phyloP scores from a whole-genome alignment of 1,284 basidiomycete species.

The Athelia sp. region DNA sequence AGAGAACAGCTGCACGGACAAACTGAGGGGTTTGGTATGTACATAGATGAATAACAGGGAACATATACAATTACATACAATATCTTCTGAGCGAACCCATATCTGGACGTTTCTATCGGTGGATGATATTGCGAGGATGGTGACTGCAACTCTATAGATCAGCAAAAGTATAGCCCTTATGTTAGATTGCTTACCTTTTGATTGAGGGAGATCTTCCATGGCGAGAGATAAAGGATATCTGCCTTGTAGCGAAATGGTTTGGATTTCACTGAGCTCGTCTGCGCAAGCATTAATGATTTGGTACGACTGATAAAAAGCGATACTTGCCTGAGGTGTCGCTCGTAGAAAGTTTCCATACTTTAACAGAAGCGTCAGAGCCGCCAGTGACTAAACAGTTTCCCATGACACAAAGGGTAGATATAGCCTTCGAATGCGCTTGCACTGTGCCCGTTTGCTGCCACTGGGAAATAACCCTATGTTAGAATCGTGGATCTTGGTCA shows the following conservation, averaged over 20 bases:
- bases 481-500: conserved; percentile 5
- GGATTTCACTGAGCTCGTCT: conserved; percentile 45
- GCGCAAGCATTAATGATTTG: conserved; percentile 2
- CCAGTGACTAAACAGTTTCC: conserved; percentile 61
- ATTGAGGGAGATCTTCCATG: conserved; percentile 58
- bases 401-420: conserved; percentile 59
- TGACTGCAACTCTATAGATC: conserved; percentile 37
- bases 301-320: background rate
- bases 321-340: conserved; percentile 28
- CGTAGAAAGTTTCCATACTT: conserved; percentile 55
- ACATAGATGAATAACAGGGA: background rate
- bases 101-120: conserved; percentile 78
- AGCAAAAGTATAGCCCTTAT: conserved; percentile 1
- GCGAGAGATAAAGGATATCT: conserved; percentile 75
- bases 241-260: conserved; percentile 62
- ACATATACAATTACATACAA: conserved; percentile 31
- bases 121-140: conserved; percentile 70
- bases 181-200: conserved; percentile 43
- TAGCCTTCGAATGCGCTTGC: conserved; percentile 61
- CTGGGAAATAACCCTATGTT: conserved; percentile 30
- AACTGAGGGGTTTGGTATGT: conserved; percentile 36
- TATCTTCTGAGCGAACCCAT: conserved; percentile 62
- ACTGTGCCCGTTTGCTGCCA: conserved; percentile 42
- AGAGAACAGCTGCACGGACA: conserved; percentile 54
- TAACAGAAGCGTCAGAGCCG: conserved; percentile 74